Percentiles rank a stretch among this genome's conserved stretches.
phyloP scores from a whole-genome alignment of 352 stramenopile genomes.

The Globisporangium cederbergense region DNA sequence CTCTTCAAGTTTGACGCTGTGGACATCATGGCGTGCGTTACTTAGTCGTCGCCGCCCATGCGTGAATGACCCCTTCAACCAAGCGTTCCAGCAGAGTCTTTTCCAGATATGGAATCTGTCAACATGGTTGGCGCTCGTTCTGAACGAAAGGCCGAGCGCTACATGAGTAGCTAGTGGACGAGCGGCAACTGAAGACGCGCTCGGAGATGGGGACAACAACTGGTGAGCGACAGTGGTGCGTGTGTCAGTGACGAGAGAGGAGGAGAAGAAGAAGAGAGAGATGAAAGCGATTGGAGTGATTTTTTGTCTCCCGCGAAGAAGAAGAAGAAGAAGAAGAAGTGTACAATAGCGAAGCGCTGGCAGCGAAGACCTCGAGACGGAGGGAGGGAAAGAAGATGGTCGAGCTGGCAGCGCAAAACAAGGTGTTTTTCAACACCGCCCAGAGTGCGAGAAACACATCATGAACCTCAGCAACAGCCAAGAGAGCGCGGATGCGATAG shows the following conservation, averaged over 20 bases:
- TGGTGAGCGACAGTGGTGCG: no score
- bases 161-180: background rate
- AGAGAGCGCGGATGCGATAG: no score
- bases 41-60: constrained; percentile 21
- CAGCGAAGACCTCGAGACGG: constrained; percentile 1
- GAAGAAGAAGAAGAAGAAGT: constrained; percentile 2
- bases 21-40: constrained; percentile 89
- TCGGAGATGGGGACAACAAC: background rate
- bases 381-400: constrained; percentile 14
- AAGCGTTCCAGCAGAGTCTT: background rate
- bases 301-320: constrained; percentile 28
- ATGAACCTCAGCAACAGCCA: background rate
- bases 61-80: background rate
- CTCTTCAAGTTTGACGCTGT: constrained; percentile 79
- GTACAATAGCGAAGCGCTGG: constrained; percentile 51
- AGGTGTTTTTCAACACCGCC: constrained; percentile 90
- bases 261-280: constrained; percentile 13
- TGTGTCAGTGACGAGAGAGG: constrained; percentile 3
- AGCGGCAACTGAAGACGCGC: background rate
- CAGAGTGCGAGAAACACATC: constrained; percentile 28
- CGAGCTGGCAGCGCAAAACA: constrained; percentile 20
- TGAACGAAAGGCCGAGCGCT: background rate
- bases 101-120: background rate
- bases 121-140: background rate
- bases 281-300: constrained; percentile 17